A percentile compares a stretch with the other conserved stretches of the same genome.
These are phyloP conservation scores for Oryza meyeriana DNA, from an alignment of 176 grass and related monocot genomes.

Conservation along the genomic window DNA sequence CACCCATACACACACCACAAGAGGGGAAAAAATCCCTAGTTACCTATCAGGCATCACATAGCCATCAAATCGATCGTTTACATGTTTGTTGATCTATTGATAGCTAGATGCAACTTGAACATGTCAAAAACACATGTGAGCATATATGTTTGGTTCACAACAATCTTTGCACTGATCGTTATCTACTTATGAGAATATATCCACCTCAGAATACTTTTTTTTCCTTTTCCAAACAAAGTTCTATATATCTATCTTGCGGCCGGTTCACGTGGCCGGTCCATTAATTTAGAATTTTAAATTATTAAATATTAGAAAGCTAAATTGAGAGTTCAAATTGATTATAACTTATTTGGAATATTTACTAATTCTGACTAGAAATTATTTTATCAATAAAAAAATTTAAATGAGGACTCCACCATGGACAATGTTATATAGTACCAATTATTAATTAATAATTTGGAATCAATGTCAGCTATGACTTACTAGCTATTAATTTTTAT, in stretches of 20 bases:
- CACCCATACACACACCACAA: background rate
- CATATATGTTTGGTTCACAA: background rate
- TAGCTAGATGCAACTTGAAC: background rate
- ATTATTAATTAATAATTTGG: too few species aligned
- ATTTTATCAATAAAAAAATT: too few species aligned
- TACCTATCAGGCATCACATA: background rate
- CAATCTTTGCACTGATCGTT: background rate
- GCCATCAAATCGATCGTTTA: background rate
- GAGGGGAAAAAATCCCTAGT: constrained; percentile 2
- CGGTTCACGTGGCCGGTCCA: too few species aligned
- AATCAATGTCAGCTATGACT: too few species aligned
- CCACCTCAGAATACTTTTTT: background rate
- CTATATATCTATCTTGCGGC: background rate
- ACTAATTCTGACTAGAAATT: too few species aligned
- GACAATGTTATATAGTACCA: too few species aligned
- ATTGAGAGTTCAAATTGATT: too few species aligned
- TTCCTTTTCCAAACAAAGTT: background rate
- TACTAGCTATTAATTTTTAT: too few species aligned
- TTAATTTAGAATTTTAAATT: too few species aligned
- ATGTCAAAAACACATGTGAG: constrained; percentile 2
- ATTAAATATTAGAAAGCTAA: too few species aligned
- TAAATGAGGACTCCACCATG: background rate
- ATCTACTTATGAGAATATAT: background rate
- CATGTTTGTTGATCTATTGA: background rate
- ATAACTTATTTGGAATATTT: too few species aligned